A percentile compares a stretch with the other conserved stretches of the same genome.
phyloP scores from a whole-genome alignment of 441 rosid genomes.

The Adansonia gregorii region DNA sequence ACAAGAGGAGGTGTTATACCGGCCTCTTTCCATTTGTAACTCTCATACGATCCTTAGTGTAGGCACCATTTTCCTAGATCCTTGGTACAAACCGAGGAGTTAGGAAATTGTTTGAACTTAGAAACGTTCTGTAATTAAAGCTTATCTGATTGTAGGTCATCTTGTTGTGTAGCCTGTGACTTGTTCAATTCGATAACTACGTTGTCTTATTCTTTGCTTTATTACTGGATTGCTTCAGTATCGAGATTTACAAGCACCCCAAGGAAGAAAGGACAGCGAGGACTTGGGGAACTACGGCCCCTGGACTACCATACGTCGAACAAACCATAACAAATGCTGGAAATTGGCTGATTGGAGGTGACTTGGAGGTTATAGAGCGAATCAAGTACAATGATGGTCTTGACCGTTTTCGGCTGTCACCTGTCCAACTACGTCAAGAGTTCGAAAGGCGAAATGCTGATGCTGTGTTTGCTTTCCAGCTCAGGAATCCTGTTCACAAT shows the following conservation, averaged over 20 bases:
- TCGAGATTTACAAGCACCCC: slow-evolving; percentile 90
- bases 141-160: no score
- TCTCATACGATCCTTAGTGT: no score
- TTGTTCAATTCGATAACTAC: not conserved
- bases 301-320: slow-evolving; percentile 86
- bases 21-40: no score
- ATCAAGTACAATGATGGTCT: slow-evolving; percentile 87
- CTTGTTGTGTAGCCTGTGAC: not conserved
- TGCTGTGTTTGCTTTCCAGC: slow-evolving; percentile 98
- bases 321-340: slow-evolving; percentile 70
- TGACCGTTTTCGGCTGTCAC: slow-evolving; percentile 81
- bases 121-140: no score
- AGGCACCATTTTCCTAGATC: no score
- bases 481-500: slow-evolving; percentile 94
- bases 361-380: slow-evolving; percentile 78
- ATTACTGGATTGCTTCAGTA: slow-evolving; percentile 43
- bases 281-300: slow-evolving; percentile 93
- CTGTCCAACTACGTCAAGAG: slow-evolving; percentile 74
- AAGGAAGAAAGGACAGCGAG: slow-evolving; percentile 94
- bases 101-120: no score
- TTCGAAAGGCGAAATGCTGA: slow-evolving; percentile 80
- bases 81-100: no score
- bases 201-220: not conserved
- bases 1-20: no score
- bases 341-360: slow-evolving; percentile 93